These are phyloP conservation scores for Alternaria sp. DNA, from an alignment of 2,329 filamentous ascomycete species.

Conservation along the genomic window DNA sequence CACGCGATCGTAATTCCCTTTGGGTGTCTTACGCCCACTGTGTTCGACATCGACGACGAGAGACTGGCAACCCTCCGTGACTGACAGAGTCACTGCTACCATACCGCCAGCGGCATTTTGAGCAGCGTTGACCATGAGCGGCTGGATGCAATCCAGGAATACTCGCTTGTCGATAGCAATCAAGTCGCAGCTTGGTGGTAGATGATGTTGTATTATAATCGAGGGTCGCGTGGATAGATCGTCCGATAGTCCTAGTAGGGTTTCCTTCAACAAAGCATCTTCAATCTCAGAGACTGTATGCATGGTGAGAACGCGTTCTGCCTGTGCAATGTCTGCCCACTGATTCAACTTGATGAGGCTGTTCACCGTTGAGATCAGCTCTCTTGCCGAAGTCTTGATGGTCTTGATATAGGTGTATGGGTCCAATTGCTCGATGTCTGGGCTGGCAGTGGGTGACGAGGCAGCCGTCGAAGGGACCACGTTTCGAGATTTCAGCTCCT, in stretches of 20 bases:
- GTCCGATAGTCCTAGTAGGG: slow-evolving; percentile 35
- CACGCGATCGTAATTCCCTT: slow-evolving; percentile 47
- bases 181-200: slow-evolving; percentile 37
- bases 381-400: slow-evolving; percentile 51
- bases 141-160: slow-evolving; percentile 53
- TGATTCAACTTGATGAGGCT: slow-evolving; percentile 53
- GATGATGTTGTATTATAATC: slow-evolving; percentile 42
- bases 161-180: slow-evolving; percentile 49
- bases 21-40: slow-evolving; percentile 51
- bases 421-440: slow-evolving; percentile 23
- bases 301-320: slow-evolving; percentile 26
- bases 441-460: slow-evolving; percentile 15
- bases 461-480: slow-evolving; percentile 12
- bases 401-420: slow-evolving; percentile 40
- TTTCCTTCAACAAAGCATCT: slow-evolving; percentile 39
- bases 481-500: slow-evolving; percentile 46
- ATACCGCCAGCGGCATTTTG: slow-evolving; percentile 50
- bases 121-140: slow-evolving; percentile 52
- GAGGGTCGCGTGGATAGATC: slow-evolving; percentile 34
- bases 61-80: slow-evolving; percentile 35
- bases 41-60: slow-evolving; percentile 53
- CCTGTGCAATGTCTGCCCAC: slow-evolving; percentile 46
- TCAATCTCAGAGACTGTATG: slow-evolving; percentile 44
- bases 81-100: slow-evolving; percentile 44
- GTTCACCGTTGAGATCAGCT: slow-evolving; percentile 55